These are phyloP conservation scores for Termitomyces eurrhizus DNA, from an alignment of 768 basidiomycete genomes.

Conservation along the genomic window DNA sequence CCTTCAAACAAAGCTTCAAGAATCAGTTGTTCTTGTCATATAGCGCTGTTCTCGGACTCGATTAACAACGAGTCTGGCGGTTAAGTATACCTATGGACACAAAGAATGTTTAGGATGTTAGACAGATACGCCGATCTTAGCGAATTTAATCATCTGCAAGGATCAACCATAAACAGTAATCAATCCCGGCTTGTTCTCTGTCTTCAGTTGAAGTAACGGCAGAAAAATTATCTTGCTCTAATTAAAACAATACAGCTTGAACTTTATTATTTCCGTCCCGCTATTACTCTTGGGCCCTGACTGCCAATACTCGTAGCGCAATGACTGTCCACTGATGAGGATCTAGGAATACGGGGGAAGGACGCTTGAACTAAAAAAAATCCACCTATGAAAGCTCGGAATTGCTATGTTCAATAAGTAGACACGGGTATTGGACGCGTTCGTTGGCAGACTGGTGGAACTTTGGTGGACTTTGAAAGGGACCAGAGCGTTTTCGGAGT, in stretches of 20 bases:
- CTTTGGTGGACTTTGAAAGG: background rate
- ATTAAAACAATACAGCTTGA: background rate
- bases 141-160: background rate
- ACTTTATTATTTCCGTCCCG: background rate
- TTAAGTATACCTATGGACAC: background rate
- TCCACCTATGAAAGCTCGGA: background rate
- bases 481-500: background rate
- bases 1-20: too few relatives aligned
- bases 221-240: background rate
- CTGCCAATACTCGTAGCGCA: background rate
- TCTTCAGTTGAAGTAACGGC: background rate
- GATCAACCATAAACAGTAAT: background rate
- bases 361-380: background rate
- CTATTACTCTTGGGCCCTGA: background rate
- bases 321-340: background rate
- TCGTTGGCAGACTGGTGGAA: background rate
- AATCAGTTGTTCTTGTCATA: background rate
- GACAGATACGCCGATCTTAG: background rate
- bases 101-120: background rate
- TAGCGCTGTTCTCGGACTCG: background rate
- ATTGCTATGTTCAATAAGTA: background rate
- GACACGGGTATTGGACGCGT: background rate
- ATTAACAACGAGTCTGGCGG: background rate
- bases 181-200: background rate
- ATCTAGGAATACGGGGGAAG: background rate